A percentile compares a stretch with the other conserved stretches of the same genome.
phyloP scores from a whole-genome alignment of 371 early-diverging fungal genomes.

The Blakeslea trispora region DNA sequence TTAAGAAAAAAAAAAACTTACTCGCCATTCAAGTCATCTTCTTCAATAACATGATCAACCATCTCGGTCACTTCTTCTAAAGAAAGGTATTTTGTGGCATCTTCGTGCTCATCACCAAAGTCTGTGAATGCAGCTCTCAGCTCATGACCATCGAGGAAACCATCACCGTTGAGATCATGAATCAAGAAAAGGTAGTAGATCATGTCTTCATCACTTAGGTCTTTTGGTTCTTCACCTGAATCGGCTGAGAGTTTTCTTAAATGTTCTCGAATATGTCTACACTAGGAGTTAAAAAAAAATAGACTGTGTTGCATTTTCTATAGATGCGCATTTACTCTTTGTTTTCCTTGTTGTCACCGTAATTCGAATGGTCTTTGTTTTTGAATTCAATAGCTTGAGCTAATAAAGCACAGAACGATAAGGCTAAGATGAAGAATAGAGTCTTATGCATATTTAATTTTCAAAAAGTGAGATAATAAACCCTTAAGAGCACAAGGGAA shows the following conservation, averaged over 20 bases:
- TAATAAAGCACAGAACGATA: neutral
- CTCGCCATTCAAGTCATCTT: slow-evolving; percentile 68
- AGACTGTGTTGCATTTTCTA: neutral
- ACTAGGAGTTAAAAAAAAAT: neutral
- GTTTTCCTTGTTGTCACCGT: slow-evolving; percentile 31
- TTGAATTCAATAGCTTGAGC: neutral
- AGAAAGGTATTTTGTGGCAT: slow-evolving; percentile 21
- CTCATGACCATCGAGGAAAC: slow-evolving; percentile 60
- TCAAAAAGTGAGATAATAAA: too few relatives aligned
- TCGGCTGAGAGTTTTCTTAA: slow-evolving; percentile 18
- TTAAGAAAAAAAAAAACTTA: slow-evolving; percentile 30
- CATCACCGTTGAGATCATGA: slow-evolving; percentile 33
- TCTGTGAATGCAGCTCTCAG: slow-evolving; percentile 62
- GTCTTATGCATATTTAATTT: too few relatives aligned
- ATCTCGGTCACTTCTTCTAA: slow-evolving; percentile 50
- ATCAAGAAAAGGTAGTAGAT: slow-evolving; percentile 10
- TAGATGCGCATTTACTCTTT: slow-evolving; percentile 36
- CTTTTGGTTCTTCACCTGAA: neutral
- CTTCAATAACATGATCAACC: slow-evolving; percentile 68
- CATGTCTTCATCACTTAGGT: slow-evolving; percentile 48
- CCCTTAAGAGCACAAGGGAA: too few relatives aligned
- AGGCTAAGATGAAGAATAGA: neutral
- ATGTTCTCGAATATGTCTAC: slow-evolving; percentile 39
- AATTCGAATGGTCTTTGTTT: slow-evolving; percentile 29
- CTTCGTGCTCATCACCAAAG: slow-evolving; percentile 36